Evolutionary conservation across 306 rosid species (phyloP), one percentile per base, ranked within the genome.

Genomic region (Delonix regia): DNA sequence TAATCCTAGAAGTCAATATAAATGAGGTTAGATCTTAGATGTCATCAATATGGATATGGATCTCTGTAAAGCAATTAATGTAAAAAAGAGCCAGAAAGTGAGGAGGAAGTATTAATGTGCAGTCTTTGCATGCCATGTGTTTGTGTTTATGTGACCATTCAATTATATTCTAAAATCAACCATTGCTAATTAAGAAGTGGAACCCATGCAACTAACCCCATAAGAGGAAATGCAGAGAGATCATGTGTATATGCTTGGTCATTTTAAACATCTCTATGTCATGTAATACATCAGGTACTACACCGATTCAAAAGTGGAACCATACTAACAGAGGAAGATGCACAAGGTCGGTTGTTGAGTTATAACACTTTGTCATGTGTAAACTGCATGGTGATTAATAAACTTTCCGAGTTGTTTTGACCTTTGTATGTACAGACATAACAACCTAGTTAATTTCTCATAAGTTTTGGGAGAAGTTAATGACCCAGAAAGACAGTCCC

Each of bases 31-130:
- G n/a, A 48, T 48, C 53, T 71, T 47, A 56, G 16, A 53, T 39
- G 71, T 57, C 62, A 73, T 78, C 66, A 72, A 78, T 64, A 65
- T 34, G 73, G 88, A 73, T 85, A 65, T 77, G 80, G 88, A 73
- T 81, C 57, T 77, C 77, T 69, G 55, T 41, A 67, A 69, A 44
- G 60, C 78, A 73, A 85, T 85, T 61, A 85, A 85, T 85, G 77
- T 51, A 74, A 73, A 78, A 78, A 66, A 59, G 25, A 27, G 65
- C 71, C 47, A 62, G 38, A 76, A 71, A 55, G 72, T 76, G 77
- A 78, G 80, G 25, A 51, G 74, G 55, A 41, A 65, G 18, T 72
- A 57, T 76, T 79, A 28, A 84, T 80, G 62, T 80, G n/a, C 53
- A 25, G 61, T 63, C 44, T 27, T 44, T 51, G 10, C n/a, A 49